phyloP scores from a whole-genome alignment of 768 basidiomycete species.

The Tricholoma matsutake region DNA sequence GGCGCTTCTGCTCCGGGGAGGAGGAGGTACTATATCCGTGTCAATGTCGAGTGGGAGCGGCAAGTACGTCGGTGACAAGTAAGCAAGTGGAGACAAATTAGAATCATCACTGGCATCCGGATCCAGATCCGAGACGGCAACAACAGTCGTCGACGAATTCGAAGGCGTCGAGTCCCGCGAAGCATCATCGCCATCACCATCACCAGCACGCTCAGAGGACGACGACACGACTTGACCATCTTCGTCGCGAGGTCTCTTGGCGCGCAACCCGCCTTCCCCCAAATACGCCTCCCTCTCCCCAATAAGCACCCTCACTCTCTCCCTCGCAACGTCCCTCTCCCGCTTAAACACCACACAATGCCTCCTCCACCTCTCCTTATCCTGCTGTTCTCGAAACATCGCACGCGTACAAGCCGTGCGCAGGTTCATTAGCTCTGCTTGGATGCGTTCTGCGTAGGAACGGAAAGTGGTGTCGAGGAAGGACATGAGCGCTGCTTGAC shows the following conservation, averaged over 20 bases:
- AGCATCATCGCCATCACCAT: no score
- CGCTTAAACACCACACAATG: slow-evolving; percentile 28
- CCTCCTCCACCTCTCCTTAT: slow-evolving; percentile 26
- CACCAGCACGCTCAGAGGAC: not conserved
- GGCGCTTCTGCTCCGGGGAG: slow-evolving; percentile 4
- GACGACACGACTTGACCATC: not conserved
- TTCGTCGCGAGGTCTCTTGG: not conserved
- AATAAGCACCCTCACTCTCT: slow-evolving; percentile 25
- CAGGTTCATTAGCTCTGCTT: slow-evolving; percentile 27
- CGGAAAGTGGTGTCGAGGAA: slow-evolving; percentile 30
- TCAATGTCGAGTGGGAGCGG: not conserved
- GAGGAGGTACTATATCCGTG: not conserved
- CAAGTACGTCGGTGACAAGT: not conserved
- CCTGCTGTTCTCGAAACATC: slow-evolving; percentile 29
- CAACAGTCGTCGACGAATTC: not conserved
- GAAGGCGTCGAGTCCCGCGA: slow-evolving; percentile 4
- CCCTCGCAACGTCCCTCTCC: slow-evolving; percentile 34
- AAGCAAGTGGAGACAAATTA: not conserved
- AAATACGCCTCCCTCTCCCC: slow-evolving; percentile 13
- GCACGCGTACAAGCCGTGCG: slow-evolving; percentile 28
- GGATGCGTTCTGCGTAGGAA: slow-evolving; percentile 26
- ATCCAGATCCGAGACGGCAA: not conserved
- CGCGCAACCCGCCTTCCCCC: slow-evolving; percentile 1
- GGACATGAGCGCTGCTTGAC: not conserved
- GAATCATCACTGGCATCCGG: not conserved